Evolutionary conservation across 768 basidiomycete genomes (phyloP), one percentile per base, ranked within the genome.

Genomic region (Candolleomyces aberdarensis): DNA sequence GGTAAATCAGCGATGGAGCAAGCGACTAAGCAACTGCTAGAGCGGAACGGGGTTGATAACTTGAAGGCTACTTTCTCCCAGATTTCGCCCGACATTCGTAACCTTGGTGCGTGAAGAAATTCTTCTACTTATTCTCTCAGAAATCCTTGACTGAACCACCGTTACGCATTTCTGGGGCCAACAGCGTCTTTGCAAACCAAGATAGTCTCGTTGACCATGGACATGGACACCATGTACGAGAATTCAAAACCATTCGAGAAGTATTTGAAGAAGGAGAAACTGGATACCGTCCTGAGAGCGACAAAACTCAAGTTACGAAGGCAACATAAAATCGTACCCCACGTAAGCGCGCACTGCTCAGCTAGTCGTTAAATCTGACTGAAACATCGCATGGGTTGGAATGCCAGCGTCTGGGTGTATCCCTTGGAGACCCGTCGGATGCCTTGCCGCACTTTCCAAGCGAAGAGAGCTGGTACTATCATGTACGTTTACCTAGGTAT

Each of bases 321-420:
- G 26, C 50, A 67, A 66, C 72, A 77, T 60, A 63, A 60, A 7
- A 74, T 81, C 31, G 64, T 79, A 29, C 76, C 79, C 32, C 77
- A 77, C 47, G 80, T 81, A 56, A 56, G 76, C 69, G 5, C 20
- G 9, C 47, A 29, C 6, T 13, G 14, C 14, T 1, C 11, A 17
- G 19, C 17, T 50, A 1, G 8, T 31, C 48, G 36, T 5, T 3
- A 46, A 46, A 3, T 1, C 3, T 11, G 36, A 36, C 15, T 46
- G 44, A 46, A n/a, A n/a, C n/a, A 3, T 46, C 7, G 6, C 36
- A 36, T 36, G 1, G 2, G 11, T 36, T 17, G 44, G 5, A 17
- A 8, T 20, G 19, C 6, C 14, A 46, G 44, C 44, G 44, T 6
- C 14, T 46, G 44, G 19, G 19, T 13, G 44, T 46, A 17, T 20